These are phyloP conservation scores for Dipteronia dyeriana DNA, from an alignment of 345 rosid genomes.

Conservation along the genomic window DNA sequence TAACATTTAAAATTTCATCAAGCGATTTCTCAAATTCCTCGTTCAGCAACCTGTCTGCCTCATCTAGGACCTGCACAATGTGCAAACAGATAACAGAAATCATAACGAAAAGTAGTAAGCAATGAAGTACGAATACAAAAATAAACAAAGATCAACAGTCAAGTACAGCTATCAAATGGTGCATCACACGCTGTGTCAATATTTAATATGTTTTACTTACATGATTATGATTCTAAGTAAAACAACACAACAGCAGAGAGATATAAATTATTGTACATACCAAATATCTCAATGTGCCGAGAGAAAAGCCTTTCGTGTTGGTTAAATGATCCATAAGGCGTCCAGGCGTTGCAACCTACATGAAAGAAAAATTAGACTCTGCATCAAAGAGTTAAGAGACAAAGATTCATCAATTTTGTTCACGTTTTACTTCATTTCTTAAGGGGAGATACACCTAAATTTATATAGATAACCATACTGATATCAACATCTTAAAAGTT, in stretches of 20 bases:
- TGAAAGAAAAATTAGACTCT: neutral
- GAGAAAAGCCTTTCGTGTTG: slow-evolving; percentile 90
- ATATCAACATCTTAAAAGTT: neutral
- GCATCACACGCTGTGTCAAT: neutral
- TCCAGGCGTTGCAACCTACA: slow-evolving; percentile 93
- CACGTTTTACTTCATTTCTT: slow-evolving; percentile 1
- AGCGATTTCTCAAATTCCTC: slow-evolving; percentile 94
- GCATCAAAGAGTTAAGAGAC: slow-evolving; percentile 3
- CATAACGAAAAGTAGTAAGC: neutral
- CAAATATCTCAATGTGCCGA: slow-evolving; percentile 73
- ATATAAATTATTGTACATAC: slow-evolving; percentile 29
- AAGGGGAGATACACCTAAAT: neutral
- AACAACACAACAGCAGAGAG: neutral
- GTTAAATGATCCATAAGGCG: slow-evolving; percentile 87
- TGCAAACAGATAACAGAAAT: neutral
- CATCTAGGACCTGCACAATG: slow-evolving; percentile 79
- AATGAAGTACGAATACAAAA: neutral
- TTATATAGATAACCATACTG: neutral
- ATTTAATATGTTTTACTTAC: neutral
- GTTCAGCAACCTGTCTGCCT: slow-evolving; percentile 91
- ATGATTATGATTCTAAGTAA: neutral
- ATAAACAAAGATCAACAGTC: neutral
- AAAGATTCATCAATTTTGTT: slow-evolving; percentile 7
- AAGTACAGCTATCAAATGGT: neutral
- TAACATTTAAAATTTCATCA: slow-evolving; percentile 68